These are phyloP conservation scores for Prunus padus DNA, from an alignment of 306 rosid species.

Conservation along the genomic window DNA sequence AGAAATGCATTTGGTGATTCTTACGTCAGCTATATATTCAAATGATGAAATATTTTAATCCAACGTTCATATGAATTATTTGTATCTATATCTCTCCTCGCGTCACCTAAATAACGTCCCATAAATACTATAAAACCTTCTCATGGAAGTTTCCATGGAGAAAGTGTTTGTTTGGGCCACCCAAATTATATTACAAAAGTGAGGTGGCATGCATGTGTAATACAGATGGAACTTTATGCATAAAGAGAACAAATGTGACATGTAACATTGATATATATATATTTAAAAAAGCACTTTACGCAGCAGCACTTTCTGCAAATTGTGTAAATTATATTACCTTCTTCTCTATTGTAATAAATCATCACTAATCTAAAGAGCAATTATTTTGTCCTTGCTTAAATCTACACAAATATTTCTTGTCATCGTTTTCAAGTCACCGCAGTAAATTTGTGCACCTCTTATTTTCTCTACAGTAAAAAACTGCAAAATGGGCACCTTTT, in stretches of 20 bases:
- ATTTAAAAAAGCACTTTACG: too few species aligned
- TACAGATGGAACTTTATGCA: not conserved
- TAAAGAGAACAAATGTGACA: not conserved
- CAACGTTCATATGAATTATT: too few species aligned
- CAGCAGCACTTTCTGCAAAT: not conserved
- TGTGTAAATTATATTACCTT: not conserved
- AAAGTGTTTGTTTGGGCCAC: not conserved
- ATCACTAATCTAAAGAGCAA: conserved; percentile 1
- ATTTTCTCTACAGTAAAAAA: not conserved
- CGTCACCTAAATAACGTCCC: too few species aligned
- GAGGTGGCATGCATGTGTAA: not conserved
- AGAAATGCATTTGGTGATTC: too few species aligned
- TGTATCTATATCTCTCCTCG: too few species aligned
- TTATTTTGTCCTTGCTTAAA: not conserved
- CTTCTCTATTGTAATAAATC: not conserved
- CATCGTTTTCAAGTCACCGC: not conserved
- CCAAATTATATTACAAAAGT: not conserved
- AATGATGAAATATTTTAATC: too few species aligned
- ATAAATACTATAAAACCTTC: not conserved
- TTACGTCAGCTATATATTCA: too few species aligned
- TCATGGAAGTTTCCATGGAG: not conserved
- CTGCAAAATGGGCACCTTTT: not conserved
- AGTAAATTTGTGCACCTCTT: not conserved
- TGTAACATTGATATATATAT: not conserved
- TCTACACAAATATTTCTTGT: not conserved